Evolutionary conservation across 1,139 yeast genomes (phyloP), one percentile per base, ranked within the genome.

Genomic region (Protomyces gravidus): DNA sequence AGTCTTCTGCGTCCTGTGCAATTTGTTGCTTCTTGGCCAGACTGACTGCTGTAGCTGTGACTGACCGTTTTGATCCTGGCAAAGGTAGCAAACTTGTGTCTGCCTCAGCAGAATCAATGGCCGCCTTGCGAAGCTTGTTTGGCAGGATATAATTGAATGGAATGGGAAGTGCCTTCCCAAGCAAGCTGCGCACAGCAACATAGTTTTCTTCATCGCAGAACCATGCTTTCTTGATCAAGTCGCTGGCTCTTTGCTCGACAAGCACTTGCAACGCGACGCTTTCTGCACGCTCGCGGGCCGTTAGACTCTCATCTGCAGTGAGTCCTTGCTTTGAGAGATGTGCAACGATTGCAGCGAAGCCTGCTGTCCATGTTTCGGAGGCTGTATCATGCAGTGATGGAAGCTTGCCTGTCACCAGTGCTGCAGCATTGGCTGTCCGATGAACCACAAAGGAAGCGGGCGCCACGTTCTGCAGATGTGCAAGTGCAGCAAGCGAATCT

Each of bases 131-230:
- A 7, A 27, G 23, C 15, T 13, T 17, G 13, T 21, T 19, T 4
- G 56, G 56, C 3, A 23, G 11, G 17, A 21, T 45, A 21, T 53
- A 53, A 21, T 53, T 53, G 11, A 23, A n/a, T 11, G 58, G 58
- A 17, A 53, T 36, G 7, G 50, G 39, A 5, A 53, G 30, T 2
- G n/a, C 33, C n/a, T n/a, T 15, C 11, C 47, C 49, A 11, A 53
- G 28, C 9, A 21, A 25, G 13, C 33, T 45, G 21, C 58, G 23
- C 39, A 32, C 25, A 21, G 47, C 36, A 4, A 15, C 36, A 36
- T 46, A 53, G 19, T 53, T 53, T 15, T 32, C 39, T 23, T 53
- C 58, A 23, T 53, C 58, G 6, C 58, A 50, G 25, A 33, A 53
- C 26, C 45, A 36, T 46, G 28, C 47, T 26, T 19, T 25, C 7